A percentile compares a stretch with the other conserved stretches of the same genome.
phyloP scores from a whole-genome alignment of 2,329 filamentous ascomycete genomes.

The Fusarium sp. region DNA sequence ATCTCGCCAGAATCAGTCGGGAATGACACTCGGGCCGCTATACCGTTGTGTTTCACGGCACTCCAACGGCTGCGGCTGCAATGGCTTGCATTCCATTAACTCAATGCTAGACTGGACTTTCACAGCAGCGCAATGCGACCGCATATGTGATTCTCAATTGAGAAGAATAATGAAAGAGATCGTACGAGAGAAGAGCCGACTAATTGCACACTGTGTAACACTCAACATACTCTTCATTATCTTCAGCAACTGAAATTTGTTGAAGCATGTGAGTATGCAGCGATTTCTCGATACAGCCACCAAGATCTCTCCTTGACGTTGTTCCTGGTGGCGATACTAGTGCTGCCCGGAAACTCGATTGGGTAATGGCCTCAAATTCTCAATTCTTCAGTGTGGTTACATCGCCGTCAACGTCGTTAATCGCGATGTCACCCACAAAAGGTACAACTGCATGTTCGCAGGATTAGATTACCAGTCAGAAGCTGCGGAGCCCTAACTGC shows the following conservation, averaged over 20 bases:
- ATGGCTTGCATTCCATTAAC: constrained; percentile 10
- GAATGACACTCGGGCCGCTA: constrained; percentile 27
- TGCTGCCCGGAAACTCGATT: constrained; percentile 10
- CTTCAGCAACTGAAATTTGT: constrained; percentile 1
- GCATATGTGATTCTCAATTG: background rate
- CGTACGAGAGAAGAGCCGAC: background rate
- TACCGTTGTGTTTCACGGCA: constrained; percentile 16
- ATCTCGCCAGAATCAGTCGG: constrained; percentile 20
- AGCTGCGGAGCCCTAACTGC: constrained; percentile 1
- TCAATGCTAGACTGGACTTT: background rate
- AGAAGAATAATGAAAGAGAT: background rate
- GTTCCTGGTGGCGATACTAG: constrained; percentile 35
- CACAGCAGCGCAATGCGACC: background rate
- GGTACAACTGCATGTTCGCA: constrained; percentile 2
- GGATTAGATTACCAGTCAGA: constrained; percentile 2
- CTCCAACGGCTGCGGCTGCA: constrained; percentile 24
- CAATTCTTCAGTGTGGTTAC: constrained; percentile 26
- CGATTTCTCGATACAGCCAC: constrained; percentile 7
- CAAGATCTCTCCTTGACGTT: constrained; percentile 12
- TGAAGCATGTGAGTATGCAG: constrained; percentile 18
- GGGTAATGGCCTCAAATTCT: constrained; percentile 23
- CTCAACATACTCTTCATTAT: constrained; percentile 8
- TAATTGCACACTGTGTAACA: background rate
- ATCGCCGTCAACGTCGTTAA: constrained; percentile 19
- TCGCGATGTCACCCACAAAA: constrained; percentile 30